These are phyloP conservation scores for Pseudevernia furfuracea DNA, from an alignment of 495 filamentous ascomycete species.

Conservation along the genomic window DNA sequence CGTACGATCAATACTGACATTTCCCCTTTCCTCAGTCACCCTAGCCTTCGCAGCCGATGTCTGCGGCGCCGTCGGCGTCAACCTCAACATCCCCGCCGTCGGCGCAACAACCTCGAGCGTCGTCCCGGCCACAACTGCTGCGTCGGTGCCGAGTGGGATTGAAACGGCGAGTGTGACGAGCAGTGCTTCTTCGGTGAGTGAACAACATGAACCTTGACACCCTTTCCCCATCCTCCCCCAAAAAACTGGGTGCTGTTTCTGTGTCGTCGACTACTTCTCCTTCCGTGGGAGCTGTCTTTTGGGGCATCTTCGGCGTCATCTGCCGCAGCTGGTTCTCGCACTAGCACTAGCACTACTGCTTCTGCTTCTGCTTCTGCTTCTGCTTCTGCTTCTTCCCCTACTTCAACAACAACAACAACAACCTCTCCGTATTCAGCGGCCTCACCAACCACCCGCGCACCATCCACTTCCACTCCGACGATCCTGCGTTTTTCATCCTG, in stretches of 20 bases:
- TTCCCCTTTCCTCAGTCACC: conserved; percentile 1
- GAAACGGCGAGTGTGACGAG: neutral
- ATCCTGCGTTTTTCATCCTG: neutral
- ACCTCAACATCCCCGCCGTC: neutral
- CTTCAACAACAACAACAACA: neutral
- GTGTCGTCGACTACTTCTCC: neutral
- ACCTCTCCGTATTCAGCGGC: neutral
- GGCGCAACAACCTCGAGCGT: neutral
- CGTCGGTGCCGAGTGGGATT: neutral
- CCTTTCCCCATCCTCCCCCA: neutral
- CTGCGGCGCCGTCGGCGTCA: conserved; percentile 17
- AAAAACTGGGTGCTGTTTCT: neutral
- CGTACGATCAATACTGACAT: neutral
- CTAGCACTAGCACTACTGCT: neutral
- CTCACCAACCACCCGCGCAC: neutral
- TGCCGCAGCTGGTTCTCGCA: neutral
- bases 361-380: neutral
- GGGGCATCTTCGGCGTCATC: neutral
- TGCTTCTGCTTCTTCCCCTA: neutral
- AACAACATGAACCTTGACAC: neutral
- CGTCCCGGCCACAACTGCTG: neutral
- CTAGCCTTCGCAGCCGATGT: conserved; percentile 17
- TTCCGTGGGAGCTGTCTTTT: neutral
- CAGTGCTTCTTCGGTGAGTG: conserved; percentile 8
- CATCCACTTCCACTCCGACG: neutral